Evolutionary conservation across 176 grass and related monocot species (phyloP).

Genomic region (Guadua angustifolia): DNA sequence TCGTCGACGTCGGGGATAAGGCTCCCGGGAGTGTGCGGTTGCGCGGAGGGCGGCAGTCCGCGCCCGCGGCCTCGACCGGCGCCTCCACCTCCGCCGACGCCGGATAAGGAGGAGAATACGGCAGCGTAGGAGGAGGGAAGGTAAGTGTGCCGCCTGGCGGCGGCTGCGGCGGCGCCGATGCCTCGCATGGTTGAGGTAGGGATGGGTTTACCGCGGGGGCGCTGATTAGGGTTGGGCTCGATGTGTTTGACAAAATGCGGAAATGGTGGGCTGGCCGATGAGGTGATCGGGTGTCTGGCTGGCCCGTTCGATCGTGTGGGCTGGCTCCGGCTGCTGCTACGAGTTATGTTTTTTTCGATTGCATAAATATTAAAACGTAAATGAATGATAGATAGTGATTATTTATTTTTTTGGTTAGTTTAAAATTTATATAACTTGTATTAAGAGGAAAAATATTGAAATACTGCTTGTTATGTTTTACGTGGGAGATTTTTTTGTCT

Average conservation of each 20-base stretch:
- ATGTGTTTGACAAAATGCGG: slow-evolving; percentile 16
- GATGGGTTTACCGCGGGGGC: slow-evolving; percentile 36
- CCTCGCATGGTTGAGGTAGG: slow-evolving; percentile 43
- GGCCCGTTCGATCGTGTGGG: no score
- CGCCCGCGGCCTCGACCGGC: slow-evolving; percentile 50
- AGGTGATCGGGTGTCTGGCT: neutral
- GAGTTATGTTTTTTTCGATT: no score
- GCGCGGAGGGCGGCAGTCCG: slow-evolving; percentile 38
- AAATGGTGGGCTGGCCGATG: neutral
- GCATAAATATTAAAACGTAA: no score
- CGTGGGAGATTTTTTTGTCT: no score
- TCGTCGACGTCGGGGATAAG: slow-evolving; percentile 29
- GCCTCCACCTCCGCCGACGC: slow-evolving; percentile 48
- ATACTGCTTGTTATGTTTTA: no score
- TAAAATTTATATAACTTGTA: no score
- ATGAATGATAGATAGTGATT: no score
- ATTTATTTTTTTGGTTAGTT: no score
- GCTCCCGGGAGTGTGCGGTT: slow-evolving; percentile 37
- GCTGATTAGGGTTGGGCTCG: slow-evolving; percentile 37
- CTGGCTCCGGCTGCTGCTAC: no score
- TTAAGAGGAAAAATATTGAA: no score
- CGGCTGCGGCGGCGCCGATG: slow-evolving; percentile 54
- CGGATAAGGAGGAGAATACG: slow-evolving; percentile 57
- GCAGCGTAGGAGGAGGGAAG: slow-evolving; percentile 44
- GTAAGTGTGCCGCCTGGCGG: slow-evolving; percentile 50